Conservation (phyloP, 306 rosid species). For the Trichosanthes cucumerina region DNA sequence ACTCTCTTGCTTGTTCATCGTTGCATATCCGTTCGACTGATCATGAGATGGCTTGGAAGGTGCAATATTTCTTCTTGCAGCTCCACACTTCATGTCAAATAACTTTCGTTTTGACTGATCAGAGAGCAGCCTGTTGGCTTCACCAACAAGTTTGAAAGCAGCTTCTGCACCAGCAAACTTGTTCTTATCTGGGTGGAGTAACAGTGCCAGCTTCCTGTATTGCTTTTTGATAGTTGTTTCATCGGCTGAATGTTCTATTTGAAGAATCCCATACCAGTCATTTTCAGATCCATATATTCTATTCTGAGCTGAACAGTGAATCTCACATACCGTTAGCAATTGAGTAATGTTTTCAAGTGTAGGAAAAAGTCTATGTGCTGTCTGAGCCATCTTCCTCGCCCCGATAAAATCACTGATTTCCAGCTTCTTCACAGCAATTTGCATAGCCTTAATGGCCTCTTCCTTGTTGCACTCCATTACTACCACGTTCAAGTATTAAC, state of each 20-base stretch:
- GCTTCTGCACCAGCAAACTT: slow-evolving; percentile 83
- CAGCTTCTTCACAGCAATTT: slow-evolving; percentile 58
- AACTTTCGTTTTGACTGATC: slow-evolving; percentile 42
- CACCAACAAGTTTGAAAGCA: slow-evolving; percentile 82
- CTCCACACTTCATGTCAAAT: slow-evolving; percentile 34
- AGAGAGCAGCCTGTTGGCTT: slow-evolving; percentile 61
- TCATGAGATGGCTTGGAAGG: slow-evolving; percentile 22
- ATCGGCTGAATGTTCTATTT: slow-evolving; percentile 31
- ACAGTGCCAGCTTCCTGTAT: slow-evolving; percentile 69
- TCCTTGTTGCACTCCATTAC: slow-evolving; percentile 94
- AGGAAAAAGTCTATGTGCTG: slow-evolving; percentile 59
- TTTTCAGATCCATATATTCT: slow-evolving; percentile 39
- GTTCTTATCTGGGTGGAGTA: slow-evolving; percentile 93
- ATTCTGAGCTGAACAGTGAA: slow-evolving; percentile 66
- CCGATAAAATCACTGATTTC: slow-evolving; percentile 49
- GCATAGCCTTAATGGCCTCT: slow-evolving; percentile 66
- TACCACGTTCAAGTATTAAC: slow-evolving; percentile 20
- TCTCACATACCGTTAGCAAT: slow-evolving; percentile 61
- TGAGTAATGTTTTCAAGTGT: slow-evolving; percentile 55
- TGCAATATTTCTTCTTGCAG: slow-evolving; percentile 18
- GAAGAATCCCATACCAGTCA: slow-evolving; percentile 92
- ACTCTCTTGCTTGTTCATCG: slow-evolving; percentile 15
- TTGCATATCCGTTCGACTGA: slow-evolving; percentile 22
- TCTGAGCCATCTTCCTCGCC: slow-evolving; percentile 58
- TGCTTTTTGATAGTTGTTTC: slow-evolving; percentile 58